Conservation (phyloP, 2,329 filamentous ascomycete genomes). For the Scortechinia acanthostroma region DNA sequence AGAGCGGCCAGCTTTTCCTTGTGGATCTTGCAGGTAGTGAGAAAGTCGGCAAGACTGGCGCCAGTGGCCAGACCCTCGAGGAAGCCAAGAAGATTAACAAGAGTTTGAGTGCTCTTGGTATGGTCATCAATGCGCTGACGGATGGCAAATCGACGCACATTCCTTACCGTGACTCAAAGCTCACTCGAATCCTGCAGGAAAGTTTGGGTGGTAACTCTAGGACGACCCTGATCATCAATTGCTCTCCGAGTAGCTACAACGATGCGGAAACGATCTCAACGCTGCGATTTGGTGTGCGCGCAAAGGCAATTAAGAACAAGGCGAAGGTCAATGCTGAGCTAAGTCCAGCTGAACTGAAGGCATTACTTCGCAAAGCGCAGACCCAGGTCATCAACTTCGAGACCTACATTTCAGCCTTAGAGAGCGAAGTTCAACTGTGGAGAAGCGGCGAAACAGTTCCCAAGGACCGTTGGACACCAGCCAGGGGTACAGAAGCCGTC, state of each 20-base stretch:
- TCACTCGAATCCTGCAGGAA: conserved; percentile 94
- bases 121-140: conserved; percentile 97
- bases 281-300: conserved; percentile 86
- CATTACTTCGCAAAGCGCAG: conserved; percentile 85
- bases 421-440: conserved; percentile 82
- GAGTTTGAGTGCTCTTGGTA: conserved; percentile 92
- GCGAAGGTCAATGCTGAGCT: conserved; percentile 98
- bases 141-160: conserved; percentile 95
- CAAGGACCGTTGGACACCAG: conserved; percentile 77
- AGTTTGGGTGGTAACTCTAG: conserved; percentile 94
- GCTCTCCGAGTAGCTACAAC: conserved; percentile 97
- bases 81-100: conserved; percentile 99
- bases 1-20: conserved; percentile 92
- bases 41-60: conserved; percentile 97
- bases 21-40: conserved; percentile 97
- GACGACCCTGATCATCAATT: conserved; percentile 98
- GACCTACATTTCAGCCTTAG: conserved; percentile 74
- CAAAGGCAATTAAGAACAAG: conserved; percentile 99
- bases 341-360: conserved; percentile 89
- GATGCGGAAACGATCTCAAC: conserved; percentile 90
- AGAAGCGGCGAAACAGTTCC: conserved; percentile 81
- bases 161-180: conserved; percentile 94
- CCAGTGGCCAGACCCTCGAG: conserved; percentile 91
- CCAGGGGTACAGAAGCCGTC: conserved; percentile 47
- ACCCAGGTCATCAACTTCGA: conserved; percentile 83